Evolutionary conservation across 306 rosid genomes (phyloP), one percentile per base, ranked within the genome.

Genomic region (Datisca glomerata): DNA sequence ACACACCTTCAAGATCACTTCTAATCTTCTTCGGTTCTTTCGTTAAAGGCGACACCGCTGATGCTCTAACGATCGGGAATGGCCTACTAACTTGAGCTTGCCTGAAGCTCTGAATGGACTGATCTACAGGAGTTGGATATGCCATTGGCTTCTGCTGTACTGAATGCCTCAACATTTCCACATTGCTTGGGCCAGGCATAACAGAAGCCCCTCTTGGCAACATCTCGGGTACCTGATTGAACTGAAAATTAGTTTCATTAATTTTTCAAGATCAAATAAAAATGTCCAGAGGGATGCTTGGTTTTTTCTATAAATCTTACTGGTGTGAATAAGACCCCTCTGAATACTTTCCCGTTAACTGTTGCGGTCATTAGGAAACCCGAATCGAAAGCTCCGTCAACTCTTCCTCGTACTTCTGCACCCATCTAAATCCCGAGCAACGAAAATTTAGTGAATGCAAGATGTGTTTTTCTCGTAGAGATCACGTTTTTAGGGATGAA

Each of bases 261-360:
- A 18, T 10, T 54, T 45, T 20, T 11, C 17, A 28, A 15, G 16
- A 17, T 28, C 15, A 40, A 11, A 32, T 47, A 14, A 33, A 18
- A 2, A 9, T 21, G 7, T 2, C 34, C 27, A 6, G 29, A 8
- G 14, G 22, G 40, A 6, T 9, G 8, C n/a, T 40, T 45, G 3
- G 9, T 5, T 19, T 33, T 24, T 12, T n/a, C 29, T 46, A 34
- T 35, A 29, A 58, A 14, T 31, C 86, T 86, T 69, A 86, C 96
- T 1, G 93, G 93, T 48, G 96, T 64, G 65, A 86, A 86, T 36
- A 86, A 67, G 22, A 86, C 86, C 45, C 96, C 96, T 72, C 96
- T 62, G 41, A 65, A 78, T 43, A 70, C 31, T 39, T 66, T 78
- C 43, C 93, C 96, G 39, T 81, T 75, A 48, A 86, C 85, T 2